Conservation (phyloP, 345 rosid genomes). For the sweet orange (Citrus sinensis) region DNA sequence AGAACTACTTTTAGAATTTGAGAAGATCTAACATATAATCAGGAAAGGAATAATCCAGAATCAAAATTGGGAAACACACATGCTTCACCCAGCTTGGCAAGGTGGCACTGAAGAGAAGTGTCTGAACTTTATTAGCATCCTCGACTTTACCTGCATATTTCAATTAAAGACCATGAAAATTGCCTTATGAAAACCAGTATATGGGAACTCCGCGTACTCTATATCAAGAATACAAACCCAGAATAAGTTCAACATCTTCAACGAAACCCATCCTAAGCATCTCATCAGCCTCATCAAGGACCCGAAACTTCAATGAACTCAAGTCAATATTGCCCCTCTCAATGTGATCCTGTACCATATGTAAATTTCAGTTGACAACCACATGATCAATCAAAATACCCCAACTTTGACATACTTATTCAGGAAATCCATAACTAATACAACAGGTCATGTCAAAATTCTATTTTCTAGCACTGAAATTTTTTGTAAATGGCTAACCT, state of each 20-base stretch:
- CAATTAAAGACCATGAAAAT: not conserved
- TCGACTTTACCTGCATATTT: conserved; percentile 70
- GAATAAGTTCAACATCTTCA: conserved; percentile 91
- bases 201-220: not conserved
- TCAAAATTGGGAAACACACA: conserved; percentile 38
- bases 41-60: not conserved
- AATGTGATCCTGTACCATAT: conserved; percentile 65
- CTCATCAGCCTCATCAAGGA: conserved; percentile 98
- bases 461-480: not conserved
- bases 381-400: not conserved
- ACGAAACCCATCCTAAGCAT: conserved; percentile 99
- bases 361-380: not conserved
- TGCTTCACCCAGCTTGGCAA: conserved; percentile 84
- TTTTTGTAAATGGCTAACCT: conserved; percentile 36
- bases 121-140: conserved; percentile 85
- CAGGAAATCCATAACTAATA: not conserved
- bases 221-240: conserved; percentile 42
- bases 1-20: not conserved
- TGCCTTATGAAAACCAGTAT: not conserved
- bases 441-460: not conserved
- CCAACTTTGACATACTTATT: not conserved
- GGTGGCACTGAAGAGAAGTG: conserved; percentile 99
- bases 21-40: not conserved
- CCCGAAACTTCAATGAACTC: conserved; percentile 69
- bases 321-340: conserved; percentile 71